Evolutionary conservation across 805 yeast genomes (phyloP).

Genomic region (Cyberlindnera lachancei): DNA sequence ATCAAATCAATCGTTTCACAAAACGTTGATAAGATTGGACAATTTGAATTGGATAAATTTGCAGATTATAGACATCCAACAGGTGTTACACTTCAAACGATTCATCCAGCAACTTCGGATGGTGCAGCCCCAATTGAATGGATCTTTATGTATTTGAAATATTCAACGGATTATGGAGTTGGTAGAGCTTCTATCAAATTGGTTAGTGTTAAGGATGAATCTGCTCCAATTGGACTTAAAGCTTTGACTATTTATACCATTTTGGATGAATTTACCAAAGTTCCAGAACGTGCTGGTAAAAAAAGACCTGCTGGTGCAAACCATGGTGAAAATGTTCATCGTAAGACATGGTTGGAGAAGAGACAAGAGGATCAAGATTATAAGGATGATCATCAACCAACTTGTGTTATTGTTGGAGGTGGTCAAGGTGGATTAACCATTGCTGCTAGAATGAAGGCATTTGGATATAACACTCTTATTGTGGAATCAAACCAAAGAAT

Average conservation of each 20-base stretch:
- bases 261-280: slow-evolving; percentile 26
- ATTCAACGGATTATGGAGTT: slow-evolving; percentile 25
- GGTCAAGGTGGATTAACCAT: slow-evolving; percentile 38
- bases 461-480: slow-evolving; percentile 34
- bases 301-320: slow-evolving; percentile 30
- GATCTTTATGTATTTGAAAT: slow-evolving; percentile 27
- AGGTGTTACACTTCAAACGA: slow-evolving; percentile 23
- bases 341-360: slow-evolving; percentile 33
- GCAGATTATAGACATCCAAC: slow-evolving; percentile 26
- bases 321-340: slow-evolving; percentile 31
- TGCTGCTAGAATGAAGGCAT: slow-evolving; percentile 34
- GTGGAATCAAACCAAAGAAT: slow-evolving; percentile 30
- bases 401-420: slow-evolving; percentile 39
- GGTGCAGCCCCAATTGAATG: slow-evolving; percentile 28
- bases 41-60: slow-evolving; percentile 23
- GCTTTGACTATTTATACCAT: slow-evolving; percentile 28
- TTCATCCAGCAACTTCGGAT: slow-evolving; percentile 22
- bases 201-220: slow-evolving; percentile 23
- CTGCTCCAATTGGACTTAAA: slow-evolving; percentile 25
- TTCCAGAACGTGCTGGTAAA: slow-evolving; percentile 27
- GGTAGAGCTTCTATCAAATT: slow-evolving; percentile 29
- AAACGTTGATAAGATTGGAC: slow-evolving; percentile 17
- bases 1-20: slow-evolving; percentile 18
- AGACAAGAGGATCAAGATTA: slow-evolving; percentile 25
- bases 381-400: slow-evolving; percentile 30